These are phyloP conservation scores for Herpotrichia juniperi DNA, from an alignment of 2,329 filamentous ascomycete species.

Conservation along the genomic window DNA sequence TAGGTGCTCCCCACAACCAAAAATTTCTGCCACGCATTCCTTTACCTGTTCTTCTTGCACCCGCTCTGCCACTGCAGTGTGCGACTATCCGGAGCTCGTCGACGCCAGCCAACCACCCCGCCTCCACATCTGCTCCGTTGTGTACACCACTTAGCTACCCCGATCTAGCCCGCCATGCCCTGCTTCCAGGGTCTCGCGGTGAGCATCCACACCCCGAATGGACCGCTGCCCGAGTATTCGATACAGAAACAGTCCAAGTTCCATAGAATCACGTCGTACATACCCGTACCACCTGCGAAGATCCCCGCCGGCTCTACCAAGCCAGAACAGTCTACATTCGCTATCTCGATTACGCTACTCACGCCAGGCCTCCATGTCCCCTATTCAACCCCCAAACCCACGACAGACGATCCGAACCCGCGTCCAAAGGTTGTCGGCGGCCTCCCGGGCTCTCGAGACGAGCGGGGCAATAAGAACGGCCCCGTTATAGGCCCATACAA, in stretches of 20 bases:
- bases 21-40: not conserved
- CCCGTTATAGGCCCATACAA: conserved; percentile 81
- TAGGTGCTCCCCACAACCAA: not conserved
- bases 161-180: conserved; percentile 65
- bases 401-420: conserved; percentile 76
- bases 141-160: conserved; percentile 18
- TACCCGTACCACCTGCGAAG: conserved; percentile 89
- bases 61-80: conserved; percentile 10
- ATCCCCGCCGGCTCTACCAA: conserved; percentile 70
- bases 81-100: conserved; percentile 20
- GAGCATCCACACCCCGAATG: conserved; percentile 84
- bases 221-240: conserved; percentile 88
- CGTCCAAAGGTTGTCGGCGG: conserved; percentile 81
- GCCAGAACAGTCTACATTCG: conserved; percentile 93
- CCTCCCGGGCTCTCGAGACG: conserved; percentile 60
- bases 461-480: conserved; percentile 60
- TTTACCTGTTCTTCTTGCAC: conserved; percentile 7
- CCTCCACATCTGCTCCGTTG: conserved; percentile 21
- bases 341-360: conserved; percentile 95
- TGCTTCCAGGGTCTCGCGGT: conserved; percentile 99
- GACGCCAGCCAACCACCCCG: conserved; percentile 23
- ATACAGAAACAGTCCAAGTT: conserved; percentile 92
- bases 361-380: conserved; percentile 88
- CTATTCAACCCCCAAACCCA: conserved; percentile 87
- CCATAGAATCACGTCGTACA: conserved; percentile 95